Conservation (phyloP, 2,329 filamentous ascomycete species). For the Beauveria brongniartii region DNA sequence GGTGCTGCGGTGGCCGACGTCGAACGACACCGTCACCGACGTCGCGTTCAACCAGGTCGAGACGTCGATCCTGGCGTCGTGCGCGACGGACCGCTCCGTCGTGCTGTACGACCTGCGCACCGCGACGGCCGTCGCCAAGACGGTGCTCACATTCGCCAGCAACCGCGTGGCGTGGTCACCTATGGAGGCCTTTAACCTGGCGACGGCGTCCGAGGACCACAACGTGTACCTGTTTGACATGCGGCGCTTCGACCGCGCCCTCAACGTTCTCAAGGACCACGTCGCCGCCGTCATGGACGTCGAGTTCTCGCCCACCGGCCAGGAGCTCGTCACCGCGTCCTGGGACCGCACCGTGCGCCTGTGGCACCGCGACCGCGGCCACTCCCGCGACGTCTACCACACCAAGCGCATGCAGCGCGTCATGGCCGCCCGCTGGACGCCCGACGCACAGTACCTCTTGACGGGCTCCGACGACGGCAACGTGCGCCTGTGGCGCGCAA, state of each 20-base stretch:
- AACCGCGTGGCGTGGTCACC: conserved; percentile 91
- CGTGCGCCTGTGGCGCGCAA: conserved; percentile 74
- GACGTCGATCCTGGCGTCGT: conserved; percentile 80
- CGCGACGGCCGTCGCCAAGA: conserved; percentile 71
- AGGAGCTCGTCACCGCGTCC: conserved; percentile 83
- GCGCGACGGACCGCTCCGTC: conserved; percentile 75
- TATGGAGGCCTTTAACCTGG: conserved; percentile 94
- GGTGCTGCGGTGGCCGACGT: conserved; percentile 77
- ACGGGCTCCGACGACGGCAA: conserved; percentile 93
- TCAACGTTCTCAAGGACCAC: conserved; percentile 86
- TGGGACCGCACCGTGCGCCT: conserved; percentile 81
- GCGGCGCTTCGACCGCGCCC: conserved; percentile 76
- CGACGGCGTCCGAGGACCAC: conserved; percentile 89
- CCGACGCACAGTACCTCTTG: conserved; percentile 82
- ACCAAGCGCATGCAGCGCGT: conserved; percentile 97
- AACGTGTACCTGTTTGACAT: conserved; percentile 87
- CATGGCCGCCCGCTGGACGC: conserved; percentile 75
- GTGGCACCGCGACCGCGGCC: conserved; percentile 72
- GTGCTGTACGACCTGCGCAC: conserved; percentile 91
- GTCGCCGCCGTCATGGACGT: conserved; percentile 92
- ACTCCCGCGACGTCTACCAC: conserved; percentile 90
- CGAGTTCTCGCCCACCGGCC: conserved; percentile 87
- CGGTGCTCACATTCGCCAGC: conserved; percentile 70
- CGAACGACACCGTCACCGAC: conserved; percentile 81
- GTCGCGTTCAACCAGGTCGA: conserved; percentile 91